A percentile compares a stretch with the other conserved stretches of the same genome.
phyloP scores from a whole-genome alignment of 768 basidiomycete genomes.

The Lactarius quietus region DNA sequence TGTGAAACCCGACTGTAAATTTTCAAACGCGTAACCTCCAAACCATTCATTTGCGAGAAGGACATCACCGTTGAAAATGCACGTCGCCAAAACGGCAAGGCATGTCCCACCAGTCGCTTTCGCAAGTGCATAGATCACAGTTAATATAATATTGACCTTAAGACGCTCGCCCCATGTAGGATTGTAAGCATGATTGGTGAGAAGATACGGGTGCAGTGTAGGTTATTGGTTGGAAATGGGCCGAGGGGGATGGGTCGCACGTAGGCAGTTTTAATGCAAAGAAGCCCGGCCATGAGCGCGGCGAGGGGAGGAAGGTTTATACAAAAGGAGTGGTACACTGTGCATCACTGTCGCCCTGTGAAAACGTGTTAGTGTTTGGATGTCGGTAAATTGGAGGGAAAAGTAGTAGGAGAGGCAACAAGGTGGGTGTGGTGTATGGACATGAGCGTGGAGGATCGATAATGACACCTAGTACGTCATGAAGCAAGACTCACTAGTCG shows the following conservation, averaged over 20 bases:
- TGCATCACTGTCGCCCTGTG: slow-evolving; percentile 79
- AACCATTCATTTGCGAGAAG: too few relatives aligned
- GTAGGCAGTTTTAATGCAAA: slow-evolving; percentile 54
- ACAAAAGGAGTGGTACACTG: slow-evolving; percentile 86
- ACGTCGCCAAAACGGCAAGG: too few relatives aligned
- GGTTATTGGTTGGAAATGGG: slow-evolving; percentile 28
- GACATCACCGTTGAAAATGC: too few relatives aligned
- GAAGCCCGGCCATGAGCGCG: slow-evolving; percentile 47
- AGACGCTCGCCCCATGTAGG: slow-evolving; percentile 53
- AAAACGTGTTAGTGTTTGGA: slow-evolving; percentile 31
- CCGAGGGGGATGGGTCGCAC: slow-evolving; percentile 21
- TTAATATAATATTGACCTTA: slow-evolving; percentile 74
- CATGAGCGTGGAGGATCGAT: too few relatives aligned
- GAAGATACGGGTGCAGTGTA: slow-evolving; percentile 50
- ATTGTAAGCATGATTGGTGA: slow-evolving; percentile 51
- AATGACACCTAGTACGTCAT: too few relatives aligned
- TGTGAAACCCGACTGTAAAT: too few relatives aligned
- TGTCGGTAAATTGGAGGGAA: too few relatives aligned
- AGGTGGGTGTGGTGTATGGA: too few relatives aligned
- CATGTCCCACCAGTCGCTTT: too few relatives aligned
- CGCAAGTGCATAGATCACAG: slow-evolving; percentile 36
- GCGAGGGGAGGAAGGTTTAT: slow-evolving; percentile 56
- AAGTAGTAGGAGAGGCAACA: too few relatives aligned
- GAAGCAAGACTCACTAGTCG: slow-evolving; percentile 40
- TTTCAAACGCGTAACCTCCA: too few relatives aligned